Evolutionary conservation across 768 basidiomycete species (phyloP).

Genomic region (Hemileccinum impolitum): DNA sequence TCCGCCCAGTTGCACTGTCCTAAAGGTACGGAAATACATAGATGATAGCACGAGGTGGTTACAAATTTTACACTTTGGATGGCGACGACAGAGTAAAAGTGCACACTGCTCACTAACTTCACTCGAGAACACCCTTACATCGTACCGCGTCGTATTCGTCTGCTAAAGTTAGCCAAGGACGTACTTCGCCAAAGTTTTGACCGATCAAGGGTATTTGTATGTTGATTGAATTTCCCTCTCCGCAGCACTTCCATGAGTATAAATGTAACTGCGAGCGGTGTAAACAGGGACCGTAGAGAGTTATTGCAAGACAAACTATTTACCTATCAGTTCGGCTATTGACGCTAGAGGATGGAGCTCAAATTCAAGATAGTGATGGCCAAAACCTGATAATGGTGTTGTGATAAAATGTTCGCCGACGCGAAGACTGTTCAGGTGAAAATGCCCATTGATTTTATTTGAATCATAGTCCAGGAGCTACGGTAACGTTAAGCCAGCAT

Average conservation of each 20-base stretch:
- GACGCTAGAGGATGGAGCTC: conserved; percentile 44
- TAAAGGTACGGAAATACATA: not conserved
- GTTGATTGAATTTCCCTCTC: conserved; percentile 52
- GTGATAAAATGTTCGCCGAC: conserved; percentile 43
- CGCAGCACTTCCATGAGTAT: conserved; percentile 64
- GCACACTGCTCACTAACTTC: not conserved
- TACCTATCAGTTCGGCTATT: conserved; percentile 53
- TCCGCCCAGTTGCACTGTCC: not conserved
- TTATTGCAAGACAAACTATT: not conserved
- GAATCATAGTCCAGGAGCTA: conserved; percentile 55
- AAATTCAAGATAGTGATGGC: conserved; percentile 59
- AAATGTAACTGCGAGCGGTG: conserved; percentile 46
- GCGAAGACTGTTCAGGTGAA: conserved; percentile 49
- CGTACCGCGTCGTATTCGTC: conserved; percentile 33
- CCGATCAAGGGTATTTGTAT: conserved; percentile 46
- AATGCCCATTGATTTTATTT: conserved; percentile 46
- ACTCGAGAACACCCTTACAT: conserved; percentile 13
- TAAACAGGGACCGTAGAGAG: conserved; percentile 12
- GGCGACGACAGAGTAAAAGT: not conserved
- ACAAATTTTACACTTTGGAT: conserved; percentile 6
- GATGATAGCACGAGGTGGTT: conserved; percentile 1
- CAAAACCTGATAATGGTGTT: conserved; percentile 51
- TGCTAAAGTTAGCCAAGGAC: conserved; percentile 27
- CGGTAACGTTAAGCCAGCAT: conserved; percentile 1
- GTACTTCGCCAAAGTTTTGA: conserved; percentile 43